Conservation (phyloP, 805 yeast genomes). For the Komagataella phaffii region DNA sequence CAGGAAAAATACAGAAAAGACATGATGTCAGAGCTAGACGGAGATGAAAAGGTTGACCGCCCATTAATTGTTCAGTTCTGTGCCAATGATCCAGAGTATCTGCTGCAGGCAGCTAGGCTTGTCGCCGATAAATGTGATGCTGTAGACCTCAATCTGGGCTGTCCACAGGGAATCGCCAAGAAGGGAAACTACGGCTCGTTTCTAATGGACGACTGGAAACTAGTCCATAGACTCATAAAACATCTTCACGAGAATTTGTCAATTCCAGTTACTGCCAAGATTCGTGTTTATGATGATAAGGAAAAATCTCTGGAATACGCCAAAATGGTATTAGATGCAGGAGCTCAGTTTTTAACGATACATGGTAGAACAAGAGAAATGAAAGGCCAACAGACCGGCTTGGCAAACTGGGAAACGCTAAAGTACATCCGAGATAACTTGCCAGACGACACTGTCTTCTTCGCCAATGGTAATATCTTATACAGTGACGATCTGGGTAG, state of each 20-base stretch:
- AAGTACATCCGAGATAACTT: constrained; percentile 66
- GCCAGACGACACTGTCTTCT: constrained; percentile 70
- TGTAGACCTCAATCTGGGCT: constrained; percentile 88
- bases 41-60: constrained; percentile 53
- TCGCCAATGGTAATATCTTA: constrained; percentile 90
- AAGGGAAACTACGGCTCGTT: constrained; percentile 95
- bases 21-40: constrained; percentile 66
- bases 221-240: constrained; percentile 58
- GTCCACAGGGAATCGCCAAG: constrained; percentile 96
- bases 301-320: constrained; percentile 81
- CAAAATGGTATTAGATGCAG: constrained; percentile 75
- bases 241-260: constrained; percentile 63
- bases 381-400: constrained; percentile 94
- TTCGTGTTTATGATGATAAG: constrained; percentile 76
- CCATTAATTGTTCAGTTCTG: constrained; percentile 93
- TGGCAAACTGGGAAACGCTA: constrained; percentile 86
- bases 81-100: constrained; percentile 84
- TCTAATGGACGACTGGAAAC: constrained; percentile 93
- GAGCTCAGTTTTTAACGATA: constrained; percentile 89
- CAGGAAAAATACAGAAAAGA: constrained; percentile 68
- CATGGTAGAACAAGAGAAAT: constrained; percentile 95
- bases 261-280: constrained; percentile 91
- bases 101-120: constrained; percentile 66
- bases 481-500: constrained; percentile 75
- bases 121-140: constrained; percentile 88